These are phyloP conservation scores for Acacia crassicarpa DNA, from an alignment of 306 rosid species.

Conservation along the genomic window DNA sequence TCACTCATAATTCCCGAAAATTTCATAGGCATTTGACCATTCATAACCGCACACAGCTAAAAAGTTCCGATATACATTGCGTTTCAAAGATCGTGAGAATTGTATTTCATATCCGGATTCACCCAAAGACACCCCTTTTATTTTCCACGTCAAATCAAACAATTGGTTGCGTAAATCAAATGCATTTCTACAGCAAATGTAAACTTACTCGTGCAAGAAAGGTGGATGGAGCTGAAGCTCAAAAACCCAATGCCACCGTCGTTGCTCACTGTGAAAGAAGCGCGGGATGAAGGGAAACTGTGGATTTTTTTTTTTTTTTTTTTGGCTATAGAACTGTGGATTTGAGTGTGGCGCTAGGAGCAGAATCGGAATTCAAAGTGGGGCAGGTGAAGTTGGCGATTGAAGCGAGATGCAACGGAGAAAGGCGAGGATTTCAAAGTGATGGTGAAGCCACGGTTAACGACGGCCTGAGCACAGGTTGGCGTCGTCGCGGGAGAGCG, in stretches of 20 bases:
- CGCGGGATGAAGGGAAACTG: neutral
- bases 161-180: neutral
- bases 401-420: neutral
- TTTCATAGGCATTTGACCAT: conserved; percentile 2
- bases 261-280: neutral
- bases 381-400: conserved; percentile 1
- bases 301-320: no score
- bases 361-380: neutral
- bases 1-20: neutral
- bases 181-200: neutral
- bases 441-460: neutral
- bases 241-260: neutral
- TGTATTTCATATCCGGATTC: conserved; percentile 6
- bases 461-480: neutral
- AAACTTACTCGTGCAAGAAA: conserved; percentile 7
- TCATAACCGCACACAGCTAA: neutral
- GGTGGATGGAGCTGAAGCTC: conserved; percentile 27
- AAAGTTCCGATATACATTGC: neutral
- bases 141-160: conserved; percentile 21
- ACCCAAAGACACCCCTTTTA: neutral
- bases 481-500: neutral
- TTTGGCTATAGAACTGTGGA: no score
- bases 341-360: neutral
- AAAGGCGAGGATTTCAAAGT: conserved; percentile 8
- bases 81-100: conserved; percentile 22